Conservation (phyloP, 106 monocot species). For the Narthecium ossifragum region DNA sequence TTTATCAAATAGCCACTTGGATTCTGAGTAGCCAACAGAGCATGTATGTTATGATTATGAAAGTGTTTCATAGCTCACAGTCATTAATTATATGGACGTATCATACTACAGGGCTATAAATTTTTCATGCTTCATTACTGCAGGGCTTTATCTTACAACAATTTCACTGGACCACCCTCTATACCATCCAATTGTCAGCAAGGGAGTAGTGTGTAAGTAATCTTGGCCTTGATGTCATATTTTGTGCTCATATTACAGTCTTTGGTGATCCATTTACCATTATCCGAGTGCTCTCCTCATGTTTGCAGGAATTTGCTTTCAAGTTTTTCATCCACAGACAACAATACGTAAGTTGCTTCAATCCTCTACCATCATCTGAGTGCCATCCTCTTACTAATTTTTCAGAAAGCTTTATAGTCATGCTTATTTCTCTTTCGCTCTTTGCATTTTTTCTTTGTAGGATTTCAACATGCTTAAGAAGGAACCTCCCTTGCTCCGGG, state of each 20-base stretch:
- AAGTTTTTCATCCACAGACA: conserved; percentile 32
- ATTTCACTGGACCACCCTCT: conserved; percentile 41
- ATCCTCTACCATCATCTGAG: background rate
- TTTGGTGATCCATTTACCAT: background rate
- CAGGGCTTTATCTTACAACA: conserved; percentile 82
- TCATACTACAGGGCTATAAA: background rate
- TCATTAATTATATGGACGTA: no score
- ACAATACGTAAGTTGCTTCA: conserved; percentile 17
- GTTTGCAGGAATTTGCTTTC: conserved; percentile 39
- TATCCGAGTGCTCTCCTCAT: background rate
- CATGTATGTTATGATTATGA: conserved; percentile 30
- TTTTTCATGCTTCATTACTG: conserved; percentile 3
- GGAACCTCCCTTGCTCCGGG: conserved; percentile 30
- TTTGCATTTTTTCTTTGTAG: conserved; percentile 21
- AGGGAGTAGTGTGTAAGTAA: conserved; percentile 35
- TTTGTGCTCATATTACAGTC: background rate
- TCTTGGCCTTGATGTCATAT: background rate
- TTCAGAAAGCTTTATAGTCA: no score
- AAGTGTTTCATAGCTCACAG: no score
- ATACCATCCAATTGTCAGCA: conserved; percentile 29
- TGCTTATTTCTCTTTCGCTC: background rate
- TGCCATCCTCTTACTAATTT: background rate
- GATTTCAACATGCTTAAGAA: conserved; percentile 32
- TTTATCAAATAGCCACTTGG: no score
- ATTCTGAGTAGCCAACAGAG: conserved; percentile 33